These are phyloP conservation scores for Chytriomyces sp. DNA, from an alignment of 192 early-diverging fungal species.

Conservation along the genomic window DNA sequence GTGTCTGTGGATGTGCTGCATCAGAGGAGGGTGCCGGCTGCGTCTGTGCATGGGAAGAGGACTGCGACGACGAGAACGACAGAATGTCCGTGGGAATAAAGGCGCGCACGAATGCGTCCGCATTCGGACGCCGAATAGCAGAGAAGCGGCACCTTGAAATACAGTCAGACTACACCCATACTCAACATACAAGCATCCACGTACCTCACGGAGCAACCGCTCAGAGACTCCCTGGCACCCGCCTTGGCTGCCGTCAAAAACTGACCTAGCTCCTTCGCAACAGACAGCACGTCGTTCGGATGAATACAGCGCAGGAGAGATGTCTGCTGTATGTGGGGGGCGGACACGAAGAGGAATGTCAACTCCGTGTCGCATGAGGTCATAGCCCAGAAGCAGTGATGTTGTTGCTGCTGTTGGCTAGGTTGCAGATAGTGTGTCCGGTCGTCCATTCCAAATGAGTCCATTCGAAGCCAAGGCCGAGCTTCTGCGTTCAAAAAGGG, in stretches of 20 bases:
- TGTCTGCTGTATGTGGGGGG: too few relatives aligned
- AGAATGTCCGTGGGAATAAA: too few relatives aligned
- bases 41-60: too few relatives aligned
- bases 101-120: too few relatives aligned
- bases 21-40: too few relatives aligned
- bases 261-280: slow-evolving; percentile 23
- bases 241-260: slow-evolving; percentile 19
- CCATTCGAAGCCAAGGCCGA: too few relatives aligned
- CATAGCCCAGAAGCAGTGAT: slow-evolving; percentile 24
- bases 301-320: slow-evolving; percentile 6
- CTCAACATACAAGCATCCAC: neutral
- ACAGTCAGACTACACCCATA: neutral
- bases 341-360: slow-evolving; percentile 6
- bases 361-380: slow-evolving; percentile 9
- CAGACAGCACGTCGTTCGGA: slow-evolving; percentile 16
- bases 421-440: too few relatives aligned
- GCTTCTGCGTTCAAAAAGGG: too few relatives aligned
- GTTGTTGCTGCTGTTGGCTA: neutral
- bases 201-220: slow-evolving; percentile 19
- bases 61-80: too few relatives aligned
- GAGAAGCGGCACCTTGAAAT: too few relatives aligned
- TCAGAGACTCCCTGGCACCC: slow-evolving; percentile 17
- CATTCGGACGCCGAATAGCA: too few relatives aligned
- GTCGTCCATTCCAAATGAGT: too few relatives aligned
- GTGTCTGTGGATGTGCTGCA: neutral